Evolutionary conservation across 164 flowering plant genomes (phyloP), one percentile per base, ranked within the genome.

Genomic region (Dillenia turbinata): DNA sequence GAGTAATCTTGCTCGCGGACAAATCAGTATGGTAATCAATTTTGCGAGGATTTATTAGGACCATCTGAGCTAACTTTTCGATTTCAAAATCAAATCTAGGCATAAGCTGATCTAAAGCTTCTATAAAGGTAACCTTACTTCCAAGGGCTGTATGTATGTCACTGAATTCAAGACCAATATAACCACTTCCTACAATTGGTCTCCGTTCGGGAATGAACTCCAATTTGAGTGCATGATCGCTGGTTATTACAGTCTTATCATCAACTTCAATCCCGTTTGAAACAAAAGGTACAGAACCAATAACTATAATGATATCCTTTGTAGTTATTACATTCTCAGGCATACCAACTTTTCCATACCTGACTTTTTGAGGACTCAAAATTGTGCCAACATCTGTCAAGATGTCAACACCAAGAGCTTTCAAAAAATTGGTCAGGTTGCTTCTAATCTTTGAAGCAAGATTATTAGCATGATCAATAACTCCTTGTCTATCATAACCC

Each of bases 21-120:
- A 95, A 96, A 66, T 97, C 97, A 54, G 90, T 92, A 53, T 95
- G 85, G 72, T 82, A 90, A 63, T 92, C 99, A 63, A 95, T 95
- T 55, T 92, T 95, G 45, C 97, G 76, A 56, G 99, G 94, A 73
- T 89, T 95, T 54, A 95, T 85, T 52, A 95, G 85, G 63, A 89
- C 83, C 71, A 97, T 80, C 67, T 95, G 99, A 8, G 99, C 99
- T 77, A 92, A 72, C 73, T 95, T 95, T 46, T 94, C 85, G 69
- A 95, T 92, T 71, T 95, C 99, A 67, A 97, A 97, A 76, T 95
- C 99, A 83, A 95, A 95, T 22, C 97, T 97, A 57, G 99, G 97
- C 97, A 95, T 92, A 47, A 95, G 85, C 75, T 95, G 97, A 79
- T 95, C 99, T 11, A 95, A 66, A 58, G 99, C 99, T 81, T 95